A percentile compares a stretch with the other conserved stretches of the same genome.
phyloP scores from a whole-genome alignment of 306 rosid species.

The Chamaecrista fasciculata region DNA sequence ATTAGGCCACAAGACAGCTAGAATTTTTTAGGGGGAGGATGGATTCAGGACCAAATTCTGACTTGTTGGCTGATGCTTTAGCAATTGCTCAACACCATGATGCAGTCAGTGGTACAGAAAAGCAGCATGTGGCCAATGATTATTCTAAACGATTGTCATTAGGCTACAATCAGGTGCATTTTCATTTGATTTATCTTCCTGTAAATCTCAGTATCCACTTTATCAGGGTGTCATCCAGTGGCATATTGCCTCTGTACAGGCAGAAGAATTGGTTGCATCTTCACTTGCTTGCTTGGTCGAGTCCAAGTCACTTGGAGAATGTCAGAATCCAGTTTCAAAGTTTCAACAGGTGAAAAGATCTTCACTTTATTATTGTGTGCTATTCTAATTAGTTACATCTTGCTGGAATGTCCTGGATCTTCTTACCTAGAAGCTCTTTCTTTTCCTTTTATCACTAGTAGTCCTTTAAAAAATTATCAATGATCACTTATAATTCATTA shows the following conservation, averaged over 20 bases:
- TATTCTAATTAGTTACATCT: slow-evolving; percentile 11
- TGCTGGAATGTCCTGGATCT: slow-evolving; percentile 10
- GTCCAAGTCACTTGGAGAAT: slow-evolving; percentile 29
- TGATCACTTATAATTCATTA: background rate
- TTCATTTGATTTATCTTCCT: slow-evolving; percentile 23
- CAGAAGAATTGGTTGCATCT: slow-evolving; percentile 68
- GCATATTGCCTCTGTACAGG: slow-evolving; percentile 42
- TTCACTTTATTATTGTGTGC: slow-evolving; percentile 22
- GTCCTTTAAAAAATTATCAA: slow-evolving; percentile 3
- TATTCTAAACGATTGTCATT: slow-evolving; percentile 74
- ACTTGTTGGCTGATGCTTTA: slow-evolving; percentile 80
- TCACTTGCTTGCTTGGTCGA: slow-evolving; percentile 59
- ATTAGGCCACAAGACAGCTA: slow-evolving; percentile 85
- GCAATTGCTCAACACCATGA: slow-evolving; percentile 94
- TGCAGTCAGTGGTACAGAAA: slow-evolving; percentile 82
- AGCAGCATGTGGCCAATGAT: slow-evolving; percentile 85
- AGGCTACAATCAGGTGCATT: slow-evolving; percentile 65
- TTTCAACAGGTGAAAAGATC: slow-evolving; percentile 70
- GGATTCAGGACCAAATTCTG: slow-evolving; percentile 61
- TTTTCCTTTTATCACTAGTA: background rate
- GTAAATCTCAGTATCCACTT: slow-evolving; percentile 8
- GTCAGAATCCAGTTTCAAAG: slow-evolving; percentile 43
- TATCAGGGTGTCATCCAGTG: slow-evolving; percentile 14
- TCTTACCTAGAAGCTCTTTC: slow-evolving; percentile 7
- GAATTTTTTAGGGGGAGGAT: slow-evolving; percentile 62